Evolutionary conservation across 108 stramenopile species (phyloP).

Genomic region (Mayamaea pseudoterrestris): DNA sequence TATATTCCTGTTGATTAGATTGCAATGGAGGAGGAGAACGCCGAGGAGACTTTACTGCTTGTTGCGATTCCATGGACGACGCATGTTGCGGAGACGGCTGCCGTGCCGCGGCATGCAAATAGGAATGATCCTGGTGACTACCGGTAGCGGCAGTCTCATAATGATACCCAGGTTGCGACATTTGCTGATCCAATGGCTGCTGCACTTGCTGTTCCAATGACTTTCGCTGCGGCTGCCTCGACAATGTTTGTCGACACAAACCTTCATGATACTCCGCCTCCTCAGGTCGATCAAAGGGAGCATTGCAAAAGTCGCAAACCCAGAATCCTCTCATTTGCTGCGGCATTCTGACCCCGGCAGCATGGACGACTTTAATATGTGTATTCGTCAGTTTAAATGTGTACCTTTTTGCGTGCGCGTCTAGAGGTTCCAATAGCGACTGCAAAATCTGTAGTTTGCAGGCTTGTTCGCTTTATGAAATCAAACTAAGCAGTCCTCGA

Average conservation of each 20-base stretch:
- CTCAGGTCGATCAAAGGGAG: slow-evolving; percentile 22
- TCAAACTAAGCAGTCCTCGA: too few species aligned
- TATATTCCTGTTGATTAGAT: too few species aligned
- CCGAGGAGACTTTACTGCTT: too few species aligned
- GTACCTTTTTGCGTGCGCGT: too few species aligned
- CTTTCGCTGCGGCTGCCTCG: not conserved
- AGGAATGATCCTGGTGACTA: not conserved
- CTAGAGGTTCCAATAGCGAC: too few species aligned
- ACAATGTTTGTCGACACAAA: not conserved
- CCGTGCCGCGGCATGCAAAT: not conserved
- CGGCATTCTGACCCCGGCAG: too few species aligned
- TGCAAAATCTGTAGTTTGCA: too few species aligned
- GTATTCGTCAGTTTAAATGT: too few species aligned
- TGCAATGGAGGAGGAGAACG: too few species aligned
- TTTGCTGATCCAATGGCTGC: not conserved
- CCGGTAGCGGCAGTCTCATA: not conserved
- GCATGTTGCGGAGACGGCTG: not conserved
- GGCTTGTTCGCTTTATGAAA: too few species aligned
- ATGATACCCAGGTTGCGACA: not conserved
- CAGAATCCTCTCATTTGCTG: slow-evolving; percentile 34
- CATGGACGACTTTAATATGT: too few species aligned
- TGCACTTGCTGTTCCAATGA: not conserved
- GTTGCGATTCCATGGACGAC: too few species aligned
- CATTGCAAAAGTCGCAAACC: slow-evolving; percentile 30
- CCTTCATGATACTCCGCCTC: slow-evolving; percentile 35